A percentile compares a stretch with the other conserved stretches of the same genome.
Conservation (phyloP, 225 moss, liverwort and hornwort genomes). For the Ulota crispa region DNA sequence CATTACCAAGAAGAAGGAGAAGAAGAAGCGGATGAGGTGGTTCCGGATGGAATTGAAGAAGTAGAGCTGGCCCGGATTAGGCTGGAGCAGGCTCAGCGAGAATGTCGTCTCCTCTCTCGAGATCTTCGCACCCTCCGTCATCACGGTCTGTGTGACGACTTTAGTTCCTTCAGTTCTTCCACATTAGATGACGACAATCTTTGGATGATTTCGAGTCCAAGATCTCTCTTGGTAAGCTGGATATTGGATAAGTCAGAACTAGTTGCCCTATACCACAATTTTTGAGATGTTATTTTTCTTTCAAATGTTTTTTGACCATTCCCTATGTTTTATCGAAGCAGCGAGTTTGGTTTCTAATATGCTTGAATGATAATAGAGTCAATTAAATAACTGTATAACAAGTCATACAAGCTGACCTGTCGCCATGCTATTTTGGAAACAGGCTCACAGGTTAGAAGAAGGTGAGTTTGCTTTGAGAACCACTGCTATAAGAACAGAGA, state of each 20-base stretch:
- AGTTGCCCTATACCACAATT: background rate
- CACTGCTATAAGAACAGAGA: conserved; percentile 56
- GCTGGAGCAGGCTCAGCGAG: conserved; percentile 88
- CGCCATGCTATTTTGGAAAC: conserved; percentile 13
- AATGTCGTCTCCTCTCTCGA: conserved; percentile 71
- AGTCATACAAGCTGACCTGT: conserved; percentile 11
- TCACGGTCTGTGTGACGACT: conserved; percentile 30
- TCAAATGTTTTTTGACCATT: background rate
- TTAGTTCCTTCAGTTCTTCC: conserved; percentile 35
- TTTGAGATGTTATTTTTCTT: background rate
- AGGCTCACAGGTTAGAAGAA: conserved; percentile 70
- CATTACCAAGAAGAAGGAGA: conserved; percentile 76
- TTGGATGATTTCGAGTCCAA: conserved; percentile 54
- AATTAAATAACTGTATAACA: background rate
- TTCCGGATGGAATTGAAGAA: conserved; percentile 97
- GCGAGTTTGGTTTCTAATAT: background rate
- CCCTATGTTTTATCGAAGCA: background rate
- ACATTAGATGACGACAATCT: conserved; percentile 43
- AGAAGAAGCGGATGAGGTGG: conserved; percentile 97
- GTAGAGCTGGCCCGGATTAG: conserved; percentile 91
- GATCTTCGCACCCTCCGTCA: conserved; percentile 56
- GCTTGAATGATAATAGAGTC: background rate
- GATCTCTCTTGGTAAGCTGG: conserved; percentile 57
- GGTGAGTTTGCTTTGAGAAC: conserved; percentile 55
- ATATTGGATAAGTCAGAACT: background rate